A percentile compares a stretch with the other conserved stretches of the same genome.
Evolutionary conservation across 23 red algal species (phyloP).

Genomic region (Pyropia yezoensis): DNA sequence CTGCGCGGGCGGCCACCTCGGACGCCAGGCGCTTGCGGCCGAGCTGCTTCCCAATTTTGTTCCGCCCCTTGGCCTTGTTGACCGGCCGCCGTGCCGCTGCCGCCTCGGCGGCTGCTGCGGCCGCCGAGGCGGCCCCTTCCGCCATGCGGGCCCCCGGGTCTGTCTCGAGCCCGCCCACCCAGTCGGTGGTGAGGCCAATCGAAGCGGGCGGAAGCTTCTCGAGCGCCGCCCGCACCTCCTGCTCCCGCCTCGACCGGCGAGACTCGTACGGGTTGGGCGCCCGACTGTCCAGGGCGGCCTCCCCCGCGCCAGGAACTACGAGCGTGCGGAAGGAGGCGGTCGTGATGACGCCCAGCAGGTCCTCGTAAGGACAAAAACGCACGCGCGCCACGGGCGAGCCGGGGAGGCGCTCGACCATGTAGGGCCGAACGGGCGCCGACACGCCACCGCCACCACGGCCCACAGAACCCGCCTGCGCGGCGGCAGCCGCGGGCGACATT

Average conservation of each 20-base stretch:
- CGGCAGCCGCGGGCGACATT: too few species aligned
- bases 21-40: constrained; percentile 3
- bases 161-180: constrained; percentile 52
- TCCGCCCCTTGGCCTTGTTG: constrained; percentile 38
- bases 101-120: constrained; percentile 30
- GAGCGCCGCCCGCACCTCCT: constrained; percentile 61
- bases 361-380: constrained; percentile 88
- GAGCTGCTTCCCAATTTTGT: constrained; percentile 62
- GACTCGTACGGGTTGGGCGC: constrained; percentile 79
- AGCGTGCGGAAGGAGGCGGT: constrained; percentile 47
- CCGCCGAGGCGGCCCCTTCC: constrained; percentile 26
- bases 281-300: constrained; percentile 54
- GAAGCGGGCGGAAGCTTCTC: constrained; percentile 80
- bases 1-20: too few species aligned
- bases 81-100: constrained; percentile 8
- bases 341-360: constrained; percentile 80
- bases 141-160: constrained; percentile 37
- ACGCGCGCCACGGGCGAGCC: constrained; percentile 30
- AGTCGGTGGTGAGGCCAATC: constrained; percentile 57
- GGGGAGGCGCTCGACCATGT: constrained; percentile 42
- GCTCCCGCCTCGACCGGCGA: constrained; percentile 36
- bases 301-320: constrained; percentile 82
- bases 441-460: background rate
- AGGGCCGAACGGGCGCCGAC: constrained; percentile 5
- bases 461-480: background rate